Evolutionary conservation across 169 alveolate genomes (phyloP).

Genomic region (Plasmodium chabaudi): DNA sequence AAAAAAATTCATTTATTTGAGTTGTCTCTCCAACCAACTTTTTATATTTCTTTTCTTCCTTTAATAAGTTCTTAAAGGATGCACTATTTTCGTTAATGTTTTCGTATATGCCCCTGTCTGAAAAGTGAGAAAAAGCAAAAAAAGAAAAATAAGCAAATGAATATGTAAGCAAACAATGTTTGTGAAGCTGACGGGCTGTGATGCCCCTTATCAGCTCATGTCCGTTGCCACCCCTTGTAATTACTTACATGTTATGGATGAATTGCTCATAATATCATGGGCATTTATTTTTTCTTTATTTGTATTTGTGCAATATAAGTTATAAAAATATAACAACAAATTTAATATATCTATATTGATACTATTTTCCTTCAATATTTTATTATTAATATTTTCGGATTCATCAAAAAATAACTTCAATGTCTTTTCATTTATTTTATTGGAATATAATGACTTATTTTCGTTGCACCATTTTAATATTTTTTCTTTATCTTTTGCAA

Average conservation of each 20-base stretch:
- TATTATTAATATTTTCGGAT: conserved; percentile 7
- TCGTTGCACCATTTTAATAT: conserved; percentile 46
- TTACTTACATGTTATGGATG: conserved; percentile 53
- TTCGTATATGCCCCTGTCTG: conserved; percentile 72
- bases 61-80: conserved; percentile 36
- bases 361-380: conserved; percentile 13
- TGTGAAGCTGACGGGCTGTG: not conserved
- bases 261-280: conserved; percentile 26
- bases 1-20: conserved; percentile 50
- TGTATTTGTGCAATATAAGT: conserved; percentile 40
- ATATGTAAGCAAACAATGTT: not conserved
- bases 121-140: not conserved
- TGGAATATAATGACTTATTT: conserved; percentile 24
- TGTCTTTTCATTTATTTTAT: conserved; percentile 44
- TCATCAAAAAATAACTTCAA: conserved; percentile 31
- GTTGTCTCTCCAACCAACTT: conserved; percentile 17
- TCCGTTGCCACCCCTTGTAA: not conserved
- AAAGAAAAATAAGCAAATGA: conserved; percentile 5
- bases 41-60: conserved; percentile 51
- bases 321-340: conserved; percentile 31
- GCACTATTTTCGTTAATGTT: conserved; percentile 39
- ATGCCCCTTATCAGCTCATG: not conserved
- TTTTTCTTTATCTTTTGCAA: conserved; percentile 21
- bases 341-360: conserved; percentile 39
- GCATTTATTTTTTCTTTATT: conserved; percentile 45